phyloP scores from a whole-genome alignment of 2,329 filamentous ascomycete genomes.

The Colletotrichum navitas region DNA sequence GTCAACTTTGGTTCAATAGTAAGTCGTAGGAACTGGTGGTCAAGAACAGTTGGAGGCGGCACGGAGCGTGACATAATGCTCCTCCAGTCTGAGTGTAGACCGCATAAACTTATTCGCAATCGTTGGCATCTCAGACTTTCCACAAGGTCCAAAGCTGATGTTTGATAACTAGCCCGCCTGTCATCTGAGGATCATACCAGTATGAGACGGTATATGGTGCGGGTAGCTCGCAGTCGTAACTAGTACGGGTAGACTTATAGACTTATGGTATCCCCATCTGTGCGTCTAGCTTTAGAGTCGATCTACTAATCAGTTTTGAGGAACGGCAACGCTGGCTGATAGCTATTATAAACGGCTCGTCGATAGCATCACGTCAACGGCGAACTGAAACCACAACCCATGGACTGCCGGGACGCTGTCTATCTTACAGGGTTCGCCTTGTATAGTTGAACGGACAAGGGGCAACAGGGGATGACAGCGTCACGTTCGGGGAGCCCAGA shows the following conservation, averaged over 20 bases:
- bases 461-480: constrained; percentile 19
- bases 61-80: too few species aligned
- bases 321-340: constrained; percentile 5
- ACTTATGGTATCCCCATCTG: background rate
- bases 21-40: background rate
- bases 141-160: constrained; percentile 12
- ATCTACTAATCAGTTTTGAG: background rate
- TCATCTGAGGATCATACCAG: constrained; percentile 32
- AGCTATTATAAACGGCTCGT: background rate
- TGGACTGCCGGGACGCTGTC: background rate
- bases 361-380: background rate
- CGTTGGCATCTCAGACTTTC: background rate
- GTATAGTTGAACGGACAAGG: background rate
- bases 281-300: background rate
- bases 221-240: background rate
- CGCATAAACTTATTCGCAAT: background rate
- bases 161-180: constrained; percentile 25
- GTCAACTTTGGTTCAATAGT: too few species aligned
- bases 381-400: background rate
- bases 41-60: background rate
- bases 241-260: background rate
- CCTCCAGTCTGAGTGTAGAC: background rate
- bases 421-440: background rate
- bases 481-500: constrained; percentile 4
- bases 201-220: constrained; percentile 21